Evolutionary conservation across 768 basidiomycete species (phyloP), one percentile per base, ranked within the genome.

Genomic region (Tricholoma terreum): DNA sequence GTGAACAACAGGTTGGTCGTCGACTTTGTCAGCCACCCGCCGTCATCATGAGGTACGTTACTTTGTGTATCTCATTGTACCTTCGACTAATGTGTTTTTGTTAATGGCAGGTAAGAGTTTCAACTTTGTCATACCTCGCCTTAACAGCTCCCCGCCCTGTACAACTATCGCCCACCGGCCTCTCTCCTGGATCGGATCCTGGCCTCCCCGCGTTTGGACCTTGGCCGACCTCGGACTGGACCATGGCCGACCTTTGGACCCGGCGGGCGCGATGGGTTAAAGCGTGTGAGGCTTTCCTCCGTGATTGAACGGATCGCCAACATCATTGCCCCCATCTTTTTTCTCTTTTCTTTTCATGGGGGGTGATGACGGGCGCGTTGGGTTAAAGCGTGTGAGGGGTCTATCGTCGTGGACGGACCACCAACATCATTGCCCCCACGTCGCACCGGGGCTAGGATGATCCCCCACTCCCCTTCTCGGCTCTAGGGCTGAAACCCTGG

Each of bases 271-370:
- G 46, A 49, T 17, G 46, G 46, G 46, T 17, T 49, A 31, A 49
- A 49, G 46, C 46, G 24, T 49, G 46, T 49, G 46, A 49, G 46
- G 46, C 24, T 31, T 31, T 49, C 46, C 46, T 49, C 46, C 46
- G 30, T 17, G 34, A 14, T 14, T 4, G 34, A 7, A 35, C 12
- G 34, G 34, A 35, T 35, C 12, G 34, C 34, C 34, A 35, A 35
- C 34, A 35, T 35, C 12, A 35, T 35, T 49, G 46, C 46, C 46
- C 30, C 30, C 27, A 17, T 49, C 30, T 30, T 27, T 15, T 15
- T 7, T n/a, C 12, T 35, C 12, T 35, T 35, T 35, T 35, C 2
- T 35, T 35, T 35, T 35, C 12, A 9, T 10, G 34, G 12, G 3
- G 34, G 34, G 34, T 35, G 34, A 35, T 49, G 46, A 49, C 46